Evolutionary conservation across 176 grass and related monocot genomes (phyloP), one percentile per base, ranked within the genome.

Genomic region (Poa pratensis): DNA sequence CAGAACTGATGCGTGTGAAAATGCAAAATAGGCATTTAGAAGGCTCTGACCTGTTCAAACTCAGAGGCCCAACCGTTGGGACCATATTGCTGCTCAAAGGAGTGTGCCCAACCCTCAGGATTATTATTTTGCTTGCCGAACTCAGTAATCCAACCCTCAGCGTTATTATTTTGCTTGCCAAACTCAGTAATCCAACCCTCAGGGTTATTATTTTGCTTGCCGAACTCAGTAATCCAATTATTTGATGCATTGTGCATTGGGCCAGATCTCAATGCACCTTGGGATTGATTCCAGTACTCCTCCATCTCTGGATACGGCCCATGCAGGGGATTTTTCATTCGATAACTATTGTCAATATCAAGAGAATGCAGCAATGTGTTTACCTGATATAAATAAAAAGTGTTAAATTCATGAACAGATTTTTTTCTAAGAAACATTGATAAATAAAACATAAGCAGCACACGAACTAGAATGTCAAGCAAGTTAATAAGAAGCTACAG

Each of bases 51-150:
- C 91, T 99, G 96, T 75, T 94, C 88, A 92, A 94, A 99, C 69
- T 96, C 96, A 85, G 96, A 94, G 46, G 90, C 96, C 96, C 96
- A 99, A 80, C 96, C 96, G 91, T 91, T 99, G 83, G 88, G 66
- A 73, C 96, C 96, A 90, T 92, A 92, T 60, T 89, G 91, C 86
- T 94, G 96, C 46, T 99, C 91, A 79, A 99, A 99, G 73, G 93
- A 96, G 34, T 88, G 79, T 34, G 90, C 96, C 96, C 96, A 99
- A 57, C 88, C 82, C 63, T 95, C 96, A 67, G 96, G 91, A 62
- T 92, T 90, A 63, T 88, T 90, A 90, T 82, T 90, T 87, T 93
- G 91, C 78, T 82, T 88, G 83, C 73, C 61, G 71, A 98, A 98
- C 73, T 98, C 96, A 12, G 89, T 92, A 88, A 88, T 86, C 96